phyloP scores from a whole-genome alignment of 2,329 filamentous ascomycete species.

The Fusarium sororula region DNA sequence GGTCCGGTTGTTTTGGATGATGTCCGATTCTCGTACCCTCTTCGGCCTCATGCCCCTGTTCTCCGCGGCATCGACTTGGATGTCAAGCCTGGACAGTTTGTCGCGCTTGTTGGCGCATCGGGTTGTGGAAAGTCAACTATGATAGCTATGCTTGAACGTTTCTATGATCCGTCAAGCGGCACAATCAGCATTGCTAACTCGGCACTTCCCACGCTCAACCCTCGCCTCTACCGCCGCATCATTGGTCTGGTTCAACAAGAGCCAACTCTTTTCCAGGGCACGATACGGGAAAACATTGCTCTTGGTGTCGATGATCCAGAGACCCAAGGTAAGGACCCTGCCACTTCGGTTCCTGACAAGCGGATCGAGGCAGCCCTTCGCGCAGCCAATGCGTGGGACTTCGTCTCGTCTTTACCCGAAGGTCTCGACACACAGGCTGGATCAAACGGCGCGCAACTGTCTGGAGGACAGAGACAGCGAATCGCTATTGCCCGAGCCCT shows the following conservation, averaged over 20 bases:
- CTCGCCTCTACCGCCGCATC: conserved; percentile 60
- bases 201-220: conserved; percentile 53
- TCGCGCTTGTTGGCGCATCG: conserved; percentile 62
- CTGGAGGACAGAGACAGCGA: conserved; percentile 74
- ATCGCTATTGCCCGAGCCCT: conserved; percentile 75
- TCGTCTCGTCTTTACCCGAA: conserved; percentile 48
- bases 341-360: conserved; percentile 32
- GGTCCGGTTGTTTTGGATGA: conserved; percentile 58
- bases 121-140: conserved; percentile 71
- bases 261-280: conserved; percentile 77
- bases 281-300: conserved; percentile 82
- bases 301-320: conserved; percentile 38
- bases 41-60: conserved; percentile 52
- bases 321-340: conserved; percentile 1
- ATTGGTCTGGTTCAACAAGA: conserved; percentile 68
- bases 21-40: conserved; percentile 72
- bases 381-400: conserved; percentile 61
- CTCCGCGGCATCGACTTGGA: conserved; percentile 51
- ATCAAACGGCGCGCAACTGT: conserved; percentile 70
- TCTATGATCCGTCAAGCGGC: conserved; percentile 57
- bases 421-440: conserved; percentile 70
- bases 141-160: conserved; percentile 60
- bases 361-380: conserved; percentile 57
- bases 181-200: conserved; percentile 57
- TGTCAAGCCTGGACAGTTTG: conserved; percentile 58